Conservation (phyloP, 345 rosid species). For the Nasturtium officinale region DNA sequence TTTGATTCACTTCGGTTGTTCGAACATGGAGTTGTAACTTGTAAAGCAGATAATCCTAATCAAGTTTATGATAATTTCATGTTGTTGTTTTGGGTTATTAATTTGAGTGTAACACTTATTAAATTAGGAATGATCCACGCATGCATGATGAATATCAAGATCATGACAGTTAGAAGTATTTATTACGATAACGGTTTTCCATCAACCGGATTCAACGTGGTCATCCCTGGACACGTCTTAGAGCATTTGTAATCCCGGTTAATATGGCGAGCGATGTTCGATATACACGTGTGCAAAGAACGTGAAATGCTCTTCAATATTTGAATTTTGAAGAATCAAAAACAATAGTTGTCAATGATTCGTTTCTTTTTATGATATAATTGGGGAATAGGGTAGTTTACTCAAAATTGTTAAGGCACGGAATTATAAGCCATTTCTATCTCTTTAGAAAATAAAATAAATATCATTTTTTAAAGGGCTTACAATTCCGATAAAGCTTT, state of each 20-base stretch:
- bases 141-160: constrained; percentile 15
- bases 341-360: constrained; percentile 31
- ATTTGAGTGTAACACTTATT: neutral
- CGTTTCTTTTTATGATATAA: too few relatives aligned
- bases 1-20: neutral
- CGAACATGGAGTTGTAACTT: too few relatives aligned
- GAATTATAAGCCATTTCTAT: too few relatives aligned
- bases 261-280: constrained; percentile 28
- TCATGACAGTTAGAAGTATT: neutral
- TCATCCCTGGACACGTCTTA: constrained; percentile 18
- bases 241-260: constrained; percentile 28
- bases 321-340: constrained; percentile 21
- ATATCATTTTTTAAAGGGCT: too few relatives aligned
- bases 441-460: too few relatives aligned
- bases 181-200: neutral
- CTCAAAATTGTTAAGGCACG: too few relatives aligned
- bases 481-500: too few relatives aligned
- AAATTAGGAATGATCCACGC: neutral
- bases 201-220: constrained; percentile 28
- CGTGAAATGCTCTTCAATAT: constrained; percentile 31
- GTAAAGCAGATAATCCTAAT: neutral
- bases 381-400: too few relatives aligned
- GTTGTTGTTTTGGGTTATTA: neutral
- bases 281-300: constrained; percentile 39
- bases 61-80: neutral